Evolutionary conservation across 2,329 filamentous ascomycete genomes (phyloP), one percentile per base, ranked within the genome.

Genomic region (Cladorrhinum sp.): DNA sequence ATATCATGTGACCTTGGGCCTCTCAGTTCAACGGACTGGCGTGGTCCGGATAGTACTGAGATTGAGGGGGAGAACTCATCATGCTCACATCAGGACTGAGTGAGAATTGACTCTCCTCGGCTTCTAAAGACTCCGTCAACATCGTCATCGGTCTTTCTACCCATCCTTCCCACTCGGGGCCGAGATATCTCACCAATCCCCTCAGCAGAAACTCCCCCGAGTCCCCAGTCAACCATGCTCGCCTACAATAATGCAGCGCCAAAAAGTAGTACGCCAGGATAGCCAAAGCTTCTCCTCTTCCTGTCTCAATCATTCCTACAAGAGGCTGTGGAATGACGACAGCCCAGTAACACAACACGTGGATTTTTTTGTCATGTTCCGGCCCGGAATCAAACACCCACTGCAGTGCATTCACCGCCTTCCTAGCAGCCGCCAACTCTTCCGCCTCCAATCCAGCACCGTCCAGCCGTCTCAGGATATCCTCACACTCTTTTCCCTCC

Each of bases 191-290:
- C 13, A 50, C 59, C 0, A 67, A 56, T 22, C 72, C 62, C 2
- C 63, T 65, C 2, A 76, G 64, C 2, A 76, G 54, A 27, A 67
- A 70, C 53, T 64, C 58, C 3, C 74, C 73, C 2, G 70, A 62
- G 18, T 71, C 66, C 8, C 67, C 66, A 55, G 76, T 67, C 20
- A 74, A 65, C 76, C 76, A 77, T 18, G 67, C 69, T 1, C 68
- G 57, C 41, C 69, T 67, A 18, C 64, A 67, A 18, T 67, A 64
- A 62, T 80, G 74, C 27, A 81, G 63, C 32, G 79, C 66, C 3
- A 77, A 70, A 2, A 76, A 77, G 65, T 78, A 80, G 62, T 78
- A 76, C 3, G 73, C 74, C 8, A 81, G 62, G 2, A 76, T 66
- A 1, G 70, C 69, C 23, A 77, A 58, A 1, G 77, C 78, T 63